A percentile compares a stretch with the other conserved stretches of the same genome.
These are phyloP conservation scores for Pseudogymnoascus sp. DNA, from an alignment of 2,329 filamentous ascomycete species.

Conservation along the genomic window DNA sequence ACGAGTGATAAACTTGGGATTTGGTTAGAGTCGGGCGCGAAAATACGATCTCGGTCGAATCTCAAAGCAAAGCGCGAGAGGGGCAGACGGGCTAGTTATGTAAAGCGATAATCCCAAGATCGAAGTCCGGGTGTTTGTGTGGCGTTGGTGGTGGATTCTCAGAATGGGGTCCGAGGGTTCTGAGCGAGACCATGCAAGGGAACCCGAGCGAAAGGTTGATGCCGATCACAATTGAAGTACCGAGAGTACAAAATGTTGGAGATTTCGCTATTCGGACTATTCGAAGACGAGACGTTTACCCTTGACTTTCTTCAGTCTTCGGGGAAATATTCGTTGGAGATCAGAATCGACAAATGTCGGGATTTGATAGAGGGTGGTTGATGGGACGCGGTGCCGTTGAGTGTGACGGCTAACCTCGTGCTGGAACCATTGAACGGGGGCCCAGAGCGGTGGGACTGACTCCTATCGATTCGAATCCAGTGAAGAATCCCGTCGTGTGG, in stretches of 20 bases:
- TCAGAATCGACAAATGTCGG: background rate
- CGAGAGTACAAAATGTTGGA: background rate
- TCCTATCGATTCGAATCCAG: background rate
- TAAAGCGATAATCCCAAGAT: background rate
- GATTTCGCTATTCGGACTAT: background rate
- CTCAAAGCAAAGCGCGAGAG: background rate
- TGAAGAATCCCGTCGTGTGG: background rate
- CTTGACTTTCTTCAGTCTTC: background rate
- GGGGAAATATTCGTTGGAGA: background rate
- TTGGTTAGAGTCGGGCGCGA: background rate
- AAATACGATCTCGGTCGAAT: background rate
- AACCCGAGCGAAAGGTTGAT: background rate
- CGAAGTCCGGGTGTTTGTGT: background rate
- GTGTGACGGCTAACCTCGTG: background rate
- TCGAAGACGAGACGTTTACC: background rate
- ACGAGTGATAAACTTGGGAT: background rate
- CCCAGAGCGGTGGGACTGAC: background rate
- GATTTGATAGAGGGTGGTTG: background rate
- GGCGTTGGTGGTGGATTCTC: constrained; percentile 1
- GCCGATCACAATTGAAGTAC: constrained; percentile 3
- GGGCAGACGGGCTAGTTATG: background rate
- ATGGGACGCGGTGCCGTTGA: background rate
- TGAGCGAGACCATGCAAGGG: background rate
- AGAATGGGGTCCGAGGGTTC: constrained; percentile 1
- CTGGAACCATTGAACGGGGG: background rate